phyloP scores from a whole-genome alignment of 2,329 filamentous ascomycete genomes.

The Coniochaeta ligniaria region DNA sequence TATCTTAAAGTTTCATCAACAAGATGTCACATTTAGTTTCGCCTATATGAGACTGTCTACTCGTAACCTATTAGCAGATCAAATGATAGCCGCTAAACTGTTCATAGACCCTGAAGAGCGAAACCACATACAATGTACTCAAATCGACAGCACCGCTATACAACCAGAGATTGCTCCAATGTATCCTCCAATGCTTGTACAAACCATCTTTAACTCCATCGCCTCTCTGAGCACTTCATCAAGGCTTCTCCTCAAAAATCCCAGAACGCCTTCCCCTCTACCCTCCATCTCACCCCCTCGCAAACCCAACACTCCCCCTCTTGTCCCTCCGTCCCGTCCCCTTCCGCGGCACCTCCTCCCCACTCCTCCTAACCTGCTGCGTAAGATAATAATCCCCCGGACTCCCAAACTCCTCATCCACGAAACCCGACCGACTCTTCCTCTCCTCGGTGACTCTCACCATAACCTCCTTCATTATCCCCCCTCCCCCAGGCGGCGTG shows the following conservation, averaged over 20 bases:
- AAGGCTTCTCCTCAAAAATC: not conserved
- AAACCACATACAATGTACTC: too few relatives aligned
- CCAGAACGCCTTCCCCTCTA: not conserved
- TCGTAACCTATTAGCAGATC: too few relatives aligned
- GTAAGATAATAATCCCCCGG: conserved; percentile 14
- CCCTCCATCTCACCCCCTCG: not conserved
- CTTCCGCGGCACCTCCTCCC: conserved; percentile 2
- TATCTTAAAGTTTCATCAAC: too few relatives aligned
- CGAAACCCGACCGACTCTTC: conserved; percentile 3
- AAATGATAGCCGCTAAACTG: too few relatives aligned
- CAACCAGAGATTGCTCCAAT: too few relatives aligned
- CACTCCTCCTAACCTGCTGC: conserved; percentile 7
- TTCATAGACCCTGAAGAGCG: too few relatives aligned
- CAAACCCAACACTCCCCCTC: not conserved
- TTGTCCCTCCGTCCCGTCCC: not conserved
- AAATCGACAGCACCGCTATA: too few relatives aligned
- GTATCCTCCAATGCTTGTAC: too few relatives aligned
- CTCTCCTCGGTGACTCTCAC: conserved; percentile 11
- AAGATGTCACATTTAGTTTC: too few relatives aligned
- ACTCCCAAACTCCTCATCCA: not conserved
- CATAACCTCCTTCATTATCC: conserved; percentile 13
- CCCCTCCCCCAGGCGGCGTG: not conserved
- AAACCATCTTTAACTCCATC: not conserved
- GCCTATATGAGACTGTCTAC: too few relatives aligned
- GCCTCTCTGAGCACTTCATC: conserved; percentile 1